Evolutionary conservation across 768 basidiomycete genomes (phyloP).

Genomic region (Boletus tomentosulus): DNA sequence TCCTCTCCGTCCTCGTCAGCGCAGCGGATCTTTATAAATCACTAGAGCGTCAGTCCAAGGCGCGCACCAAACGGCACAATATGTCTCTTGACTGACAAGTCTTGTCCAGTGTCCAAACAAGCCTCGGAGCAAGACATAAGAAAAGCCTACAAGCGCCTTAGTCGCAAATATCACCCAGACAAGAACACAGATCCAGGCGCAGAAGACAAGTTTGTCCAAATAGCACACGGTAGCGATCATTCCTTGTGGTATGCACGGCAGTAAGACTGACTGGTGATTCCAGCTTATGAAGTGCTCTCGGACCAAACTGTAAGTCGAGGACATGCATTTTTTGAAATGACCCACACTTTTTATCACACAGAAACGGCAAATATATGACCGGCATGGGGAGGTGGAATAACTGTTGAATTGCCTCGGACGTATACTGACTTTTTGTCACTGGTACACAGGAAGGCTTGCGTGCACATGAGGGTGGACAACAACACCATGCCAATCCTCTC

Average conservation of each 20-base stretch:
- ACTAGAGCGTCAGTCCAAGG: constrained; percentile 65
- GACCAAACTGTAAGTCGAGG: constrained; percentile 60
- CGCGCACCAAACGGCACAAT: constrained; percentile 22
- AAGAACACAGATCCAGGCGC: constrained; percentile 86
- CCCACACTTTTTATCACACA: constrained; percentile 27
- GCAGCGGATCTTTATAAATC: constrained; percentile 81
- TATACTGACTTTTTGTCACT: constrained; percentile 10
- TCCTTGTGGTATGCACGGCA: neutral
- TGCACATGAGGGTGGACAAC: constrained; percentile 85
- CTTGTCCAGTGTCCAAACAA: constrained; percentile 54
- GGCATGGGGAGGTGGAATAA: constrained; percentile 73
- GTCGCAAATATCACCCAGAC: constrained; percentile 90
- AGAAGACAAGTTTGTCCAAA: constrained; percentile 84
- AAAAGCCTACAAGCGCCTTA: constrained; percentile 87
- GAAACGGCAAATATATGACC: constrained; percentile 94
- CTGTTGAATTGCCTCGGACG: neutral
- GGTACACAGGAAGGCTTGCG: constrained; percentile 75
- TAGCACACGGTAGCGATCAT: constrained; percentile 68
- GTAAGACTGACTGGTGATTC: constrained; percentile 6
- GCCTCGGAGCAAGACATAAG: constrained; percentile 87
- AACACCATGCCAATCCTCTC: constrained; percentile 76
- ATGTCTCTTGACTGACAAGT: constrained; percentile 21
- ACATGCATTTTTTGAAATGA: neutral
- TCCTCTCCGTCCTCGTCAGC: constrained; percentile 28
- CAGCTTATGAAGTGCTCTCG: constrained; percentile 94